Evolutionary conservation across 2,329 filamentous ascomycete species (phyloP), one percentile per base, ranked within the genome.

Genomic region (Alternaria tenuissima): DNA sequence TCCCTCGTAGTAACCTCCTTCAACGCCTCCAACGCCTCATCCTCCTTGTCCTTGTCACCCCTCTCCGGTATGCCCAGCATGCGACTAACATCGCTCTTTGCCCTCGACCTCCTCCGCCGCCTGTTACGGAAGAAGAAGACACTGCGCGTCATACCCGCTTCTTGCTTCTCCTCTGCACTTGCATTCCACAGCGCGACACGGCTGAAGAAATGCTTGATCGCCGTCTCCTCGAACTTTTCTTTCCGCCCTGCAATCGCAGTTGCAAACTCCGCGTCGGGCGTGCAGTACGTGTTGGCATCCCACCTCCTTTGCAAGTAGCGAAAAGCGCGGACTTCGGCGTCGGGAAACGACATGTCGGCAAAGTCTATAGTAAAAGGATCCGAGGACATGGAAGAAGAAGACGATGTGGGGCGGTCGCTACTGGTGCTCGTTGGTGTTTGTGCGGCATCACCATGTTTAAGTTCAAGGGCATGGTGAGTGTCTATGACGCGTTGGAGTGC

Each of bases 1-100:
- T 72, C 70, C 30, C 64, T 58, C 18, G 68, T 69, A 18, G 66
- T 69, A 47, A 64, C 61, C 38, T 69, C 60, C 66, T 72, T 70
- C 39, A 72, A 58, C 30, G 63, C 59, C 42, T 70, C 32, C 3
- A 49, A 26, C 12, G 14, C 67, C 34, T 48, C 34, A 12, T 20
- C 53, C 42, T 62, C 48, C 4, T 64, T 59, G 9, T 38, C 30
- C n/a, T 63, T 59, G 9, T 38, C 30, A 16, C 57, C 56, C 9
- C 53, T 55, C 49, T 54, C 34, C 34, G 24, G 62, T 22, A 52
- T 60, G 44, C 66, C 42, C 61, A 61, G 26, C 43, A 44, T 55
- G 42, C 62, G 65, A n/a, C 67, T 51, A 24, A 64, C 38, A 43
- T 49, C 43, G 24, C 60, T 66, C 57, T 48, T 59, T 2, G 44